Conservation (phyloP, 306 rosid species). For the Abrus pulchellus region DNA sequence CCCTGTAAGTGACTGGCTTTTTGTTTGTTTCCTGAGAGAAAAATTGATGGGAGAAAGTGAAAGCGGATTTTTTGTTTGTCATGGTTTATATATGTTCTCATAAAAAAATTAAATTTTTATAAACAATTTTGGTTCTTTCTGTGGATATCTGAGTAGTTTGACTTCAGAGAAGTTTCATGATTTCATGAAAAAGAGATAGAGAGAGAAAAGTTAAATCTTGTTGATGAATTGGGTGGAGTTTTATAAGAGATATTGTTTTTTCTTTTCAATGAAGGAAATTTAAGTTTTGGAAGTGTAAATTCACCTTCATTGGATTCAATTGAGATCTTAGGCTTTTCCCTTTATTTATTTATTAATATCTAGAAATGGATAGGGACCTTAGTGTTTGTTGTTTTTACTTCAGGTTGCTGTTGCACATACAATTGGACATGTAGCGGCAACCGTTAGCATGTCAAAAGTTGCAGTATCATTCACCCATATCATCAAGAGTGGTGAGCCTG, state of each 20-base stretch:
- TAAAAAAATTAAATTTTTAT: no score
- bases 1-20: slow-evolving; percentile 69
- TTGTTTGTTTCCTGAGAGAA: slow-evolving; percentile 66
- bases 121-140: slow-evolving; percentile 35
- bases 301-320: slow-evolving; percentile 8
- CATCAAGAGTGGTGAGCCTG: slow-evolving; percentile 97
- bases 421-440: slow-evolving; percentile 95
- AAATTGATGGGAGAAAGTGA: slow-evolving; percentile 41
- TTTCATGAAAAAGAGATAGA: not conserved
- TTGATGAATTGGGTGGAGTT: slow-evolving; percentile 29
- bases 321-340: not conserved
- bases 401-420: slow-evolving; percentile 96
- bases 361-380: slow-evolving; percentile 18
- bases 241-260: not conserved
- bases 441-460: slow-evolving; percentile 97
- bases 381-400: slow-evolving; percentile 33
- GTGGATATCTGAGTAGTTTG: slow-evolving; percentile 15
- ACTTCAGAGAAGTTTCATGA: not conserved
- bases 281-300: not conserved
- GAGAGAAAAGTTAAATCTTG: not conserved
- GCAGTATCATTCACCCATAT: slow-evolving; percentile 98
- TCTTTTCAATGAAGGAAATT: not conserved
- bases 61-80: slow-evolving; percentile 49
- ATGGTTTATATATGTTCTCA: not conserved
- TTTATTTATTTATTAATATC: not conserved